Conservation (phyloP, 768 basidiomycete genomes). For the Suillus ampliporus region DNA sequence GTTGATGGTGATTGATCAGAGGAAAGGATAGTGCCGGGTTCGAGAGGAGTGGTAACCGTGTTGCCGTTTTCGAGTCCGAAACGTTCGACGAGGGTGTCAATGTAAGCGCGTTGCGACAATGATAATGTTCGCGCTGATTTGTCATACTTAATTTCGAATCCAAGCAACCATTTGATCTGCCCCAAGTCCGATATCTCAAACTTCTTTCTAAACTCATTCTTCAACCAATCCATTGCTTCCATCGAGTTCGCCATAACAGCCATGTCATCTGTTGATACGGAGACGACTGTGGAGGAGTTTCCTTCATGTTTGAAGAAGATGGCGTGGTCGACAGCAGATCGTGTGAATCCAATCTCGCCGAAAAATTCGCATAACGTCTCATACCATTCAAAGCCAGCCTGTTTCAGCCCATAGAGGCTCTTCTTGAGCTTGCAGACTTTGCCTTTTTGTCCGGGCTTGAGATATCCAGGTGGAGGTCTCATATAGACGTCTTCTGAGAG, state of each 20-base stretch:
- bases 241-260: constrained; percentile 3
- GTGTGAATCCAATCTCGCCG: constrained; percentile 7
- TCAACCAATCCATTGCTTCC: not conserved
- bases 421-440: constrained; percentile 31
- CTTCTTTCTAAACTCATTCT: constrained; percentile 25
- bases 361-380: constrained; percentile 7
- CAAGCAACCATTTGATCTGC: constrained; percentile 35
- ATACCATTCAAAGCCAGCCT: constrained; percentile 13
- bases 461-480: constrained; percentile 28
- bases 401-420: constrained; percentile 39
- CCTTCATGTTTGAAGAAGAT: constrained; percentile 13
- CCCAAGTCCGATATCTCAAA: constrained; percentile 41
- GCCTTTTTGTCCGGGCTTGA: constrained; percentile 9
- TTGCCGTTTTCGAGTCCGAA: not conserved
- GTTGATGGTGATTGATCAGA: constrained; percentile 10
- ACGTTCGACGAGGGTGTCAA: constrained; percentile 18
- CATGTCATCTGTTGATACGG: constrained; percentile 16
- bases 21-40: not conserved
- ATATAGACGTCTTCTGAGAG: constrained; percentile 27
- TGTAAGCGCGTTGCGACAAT: constrained; percentile 37
- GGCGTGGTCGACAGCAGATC: constrained; percentile 8
- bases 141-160: constrained; percentile 36
- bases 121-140: constrained; percentile 24
- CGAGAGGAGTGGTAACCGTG: not conserved
- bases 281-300: constrained; percentile 1